phyloP scores from a whole-genome alignment of 192 early-diverging fungal genomes.

The Obelidium mucronatum region DNA sequence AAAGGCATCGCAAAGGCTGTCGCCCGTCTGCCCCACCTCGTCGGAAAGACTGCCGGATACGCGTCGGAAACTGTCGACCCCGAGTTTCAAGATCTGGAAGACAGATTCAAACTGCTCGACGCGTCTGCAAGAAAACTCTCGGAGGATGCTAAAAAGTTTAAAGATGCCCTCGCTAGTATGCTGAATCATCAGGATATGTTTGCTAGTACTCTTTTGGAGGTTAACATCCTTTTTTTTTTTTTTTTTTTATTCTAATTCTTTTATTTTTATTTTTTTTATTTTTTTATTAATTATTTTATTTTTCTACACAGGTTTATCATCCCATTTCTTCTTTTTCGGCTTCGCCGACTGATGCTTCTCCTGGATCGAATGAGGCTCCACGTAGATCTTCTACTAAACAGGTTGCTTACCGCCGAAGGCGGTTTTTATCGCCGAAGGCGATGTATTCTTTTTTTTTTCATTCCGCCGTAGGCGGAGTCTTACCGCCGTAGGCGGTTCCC shows the following conservation, averaged over 20 bases:
- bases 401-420: too few relatives aligned
- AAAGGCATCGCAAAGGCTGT: slow-evolving; percentile 84
- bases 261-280: background rate
- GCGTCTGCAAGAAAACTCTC: slow-evolving; percentile 62
- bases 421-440: too few relatives aligned
- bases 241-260: slow-evolving; percentile 4
- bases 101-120: slow-evolving; percentile 68
- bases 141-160: slow-evolving; percentile 73
- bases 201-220: slow-evolving; percentile 60
- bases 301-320: slow-evolving; percentile 22
- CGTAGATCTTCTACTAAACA: background rate
- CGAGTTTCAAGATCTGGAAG: slow-evolving; percentile 71
- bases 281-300: background rate
- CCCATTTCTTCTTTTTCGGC: slow-evolving; percentile 15
- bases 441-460: too few relatives aligned
- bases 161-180: slow-evolving; percentile 57
- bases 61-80: slow-evolving; percentile 61
- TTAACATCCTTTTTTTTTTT: slow-evolving; percentile 43
- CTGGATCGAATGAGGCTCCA: background rate
- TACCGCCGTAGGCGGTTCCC: too few relatives aligned
- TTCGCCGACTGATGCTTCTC: background rate
- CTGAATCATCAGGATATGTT: slow-evolving; percentile 70
- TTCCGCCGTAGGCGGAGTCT: too few relatives aligned
- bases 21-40: slow-evolving; percentile 77
- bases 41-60: slow-evolving; percentile 72